Conservation (phyloP, 768 basidiomycete genomes). For the Tricholoma flavovirens region DNA sequence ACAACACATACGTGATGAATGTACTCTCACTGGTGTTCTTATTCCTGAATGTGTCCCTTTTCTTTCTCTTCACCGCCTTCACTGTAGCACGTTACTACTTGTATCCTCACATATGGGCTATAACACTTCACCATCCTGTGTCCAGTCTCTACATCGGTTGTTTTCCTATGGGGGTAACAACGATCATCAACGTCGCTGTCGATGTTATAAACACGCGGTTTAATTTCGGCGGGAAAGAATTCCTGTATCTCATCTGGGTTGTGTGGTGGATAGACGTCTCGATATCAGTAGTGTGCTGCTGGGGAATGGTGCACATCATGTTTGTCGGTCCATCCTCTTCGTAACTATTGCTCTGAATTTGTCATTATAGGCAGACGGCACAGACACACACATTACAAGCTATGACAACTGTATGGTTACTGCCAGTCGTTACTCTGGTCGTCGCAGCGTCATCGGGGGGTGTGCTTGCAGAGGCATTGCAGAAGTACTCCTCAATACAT, state of each 20-base stretch:
- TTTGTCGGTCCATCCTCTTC: slow-evolving; percentile 26
- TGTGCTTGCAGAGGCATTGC: slow-evolving; percentile 46
- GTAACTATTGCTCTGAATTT: not conserved
- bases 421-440: slow-evolving; percentile 69
- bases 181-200: slow-evolving; percentile 42
- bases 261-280: slow-evolving; percentile 61
- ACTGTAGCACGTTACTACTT: slow-evolving; percentile 35
- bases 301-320: slow-evolving; percentile 64
- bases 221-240: slow-evolving; percentile 40
- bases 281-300: slow-evolving; percentile 50
- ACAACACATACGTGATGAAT: slow-evolving; percentile 33
- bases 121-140: slow-evolving; percentile 42
- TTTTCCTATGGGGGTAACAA: slow-evolving; percentile 47
- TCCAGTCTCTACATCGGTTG: slow-evolving; percentile 43
- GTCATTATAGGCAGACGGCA: slow-evolving; percentile 41
- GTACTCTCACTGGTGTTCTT: slow-evolving; percentile 20
- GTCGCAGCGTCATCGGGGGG: slow-evolving; percentile 68
- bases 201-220: slow-evolving; percentile 34
- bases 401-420: slow-evolving; percentile 64
- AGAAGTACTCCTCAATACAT: slow-evolving; percentile 34
- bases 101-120: slow-evolving; percentile 37
- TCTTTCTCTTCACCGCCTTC: slow-evolving; percentile 35
- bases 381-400: slow-evolving; percentile 49
- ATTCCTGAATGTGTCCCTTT: slow-evolving; percentile 37
- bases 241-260: slow-evolving; percentile 49